Base-by-base conservation (phyloP, 805 yeast genomes). In the Ogataea zsoltii region DNA sequence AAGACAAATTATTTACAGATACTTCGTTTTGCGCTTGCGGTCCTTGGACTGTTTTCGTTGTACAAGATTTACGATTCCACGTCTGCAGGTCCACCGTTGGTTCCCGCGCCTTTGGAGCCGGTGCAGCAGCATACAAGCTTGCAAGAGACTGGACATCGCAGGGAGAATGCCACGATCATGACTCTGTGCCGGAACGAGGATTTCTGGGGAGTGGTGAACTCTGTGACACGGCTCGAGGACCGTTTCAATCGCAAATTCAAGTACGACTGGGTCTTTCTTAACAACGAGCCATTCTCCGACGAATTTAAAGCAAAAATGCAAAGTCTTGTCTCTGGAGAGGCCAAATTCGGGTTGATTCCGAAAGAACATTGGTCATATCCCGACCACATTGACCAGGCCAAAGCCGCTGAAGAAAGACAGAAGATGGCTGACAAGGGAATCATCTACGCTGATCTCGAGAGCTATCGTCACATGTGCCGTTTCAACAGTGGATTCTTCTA, bases 251-350 rank as follows among this genome's bases (percentile, higher is more conserved):
- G 67, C 40, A 71, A 82, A 50, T 90, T 61, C 68, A 79, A 86
- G 53, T 91, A 91, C 64, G 96, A 89, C 62, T 91, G 97, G 97
- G 91, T 90, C 13, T 91, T 91, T 66, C 70, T 92, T 55, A 91
- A 91, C 67, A 92, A 92, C 62, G 82, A 77, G 45, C 82, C 77
- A 17, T 91, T 89, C 65, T 70, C 75, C 28, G 84, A 83, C 2
- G 88, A 84, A 45, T 90, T 91, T 68, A 83, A 79, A 60, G 58
- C 59, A 3, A 66, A 70, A 32, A 76, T 88, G 11, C 46, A 74
- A 0, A 63, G 73, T 2, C 69, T 82, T 45, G 80, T 81, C 25
- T 75, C 85, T 44, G 96, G 96, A 38, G 73, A 67, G 30, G 80
- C 84, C 39, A 77, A 79, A 62, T 91, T 82, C 62, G 96, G 92